These are phyloP conservation scores for Stylonectria norvegica DNA, from an alignment of 2,329 filamentous ascomycete species.

Conservation along the genomic window DNA sequence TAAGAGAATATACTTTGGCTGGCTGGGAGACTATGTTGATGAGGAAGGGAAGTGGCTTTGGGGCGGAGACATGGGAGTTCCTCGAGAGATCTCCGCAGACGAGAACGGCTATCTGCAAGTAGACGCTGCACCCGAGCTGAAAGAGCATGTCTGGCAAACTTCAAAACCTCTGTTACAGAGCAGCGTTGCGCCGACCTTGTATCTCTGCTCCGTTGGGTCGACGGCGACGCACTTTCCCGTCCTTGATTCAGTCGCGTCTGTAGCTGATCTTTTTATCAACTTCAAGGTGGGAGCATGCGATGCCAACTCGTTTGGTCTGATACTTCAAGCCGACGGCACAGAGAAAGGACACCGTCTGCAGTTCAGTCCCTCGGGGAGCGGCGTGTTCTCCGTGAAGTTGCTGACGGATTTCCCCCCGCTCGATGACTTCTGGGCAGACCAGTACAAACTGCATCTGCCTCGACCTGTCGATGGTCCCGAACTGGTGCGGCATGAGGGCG, in stretches of 20 bases:
- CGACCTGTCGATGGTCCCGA: slow-evolving; percentile 34
- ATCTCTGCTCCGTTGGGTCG: slow-evolving; percentile 24
- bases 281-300: slow-evolving; percentile 25
- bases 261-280: slow-evolving; percentile 20
- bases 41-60: slow-evolving; percentile 36
- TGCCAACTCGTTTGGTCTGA: slow-evolving; percentile 28
- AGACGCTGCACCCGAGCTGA: slow-evolving; percentile 21
- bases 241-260: slow-evolving; percentile 15
- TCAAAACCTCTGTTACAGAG: slow-evolving; percentile 19
- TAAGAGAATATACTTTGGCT: slow-evolving; percentile 33
- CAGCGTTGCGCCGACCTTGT: slow-evolving; percentile 22
- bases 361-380: slow-evolving; percentile 19
- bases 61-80: slow-evolving; percentile 34
- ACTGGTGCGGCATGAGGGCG: slow-evolving; percentile 30
- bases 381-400: slow-evolving; percentile 27
- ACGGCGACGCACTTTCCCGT: slow-evolving; percentile 25
- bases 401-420: slow-evolving; percentile 31
- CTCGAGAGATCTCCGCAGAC: slow-evolving; percentile 30
- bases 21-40: slow-evolving; percentile 32
- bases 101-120: slow-evolving; percentile 25
- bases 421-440: slow-evolving; percentile 39
- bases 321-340: slow-evolving; percentile 26
- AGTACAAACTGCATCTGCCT: slow-evolving; percentile 31
- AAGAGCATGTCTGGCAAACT: slow-evolving; percentile 14
- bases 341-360: slow-evolving; percentile 27